A percentile compares a stretch with the other conserved stretches of the same genome.
These are phyloP conservation scores for Thalassiosira hispida DNA, from an alignment of 352 stramenopile genomes.

Conservation along the genomic window DNA sequence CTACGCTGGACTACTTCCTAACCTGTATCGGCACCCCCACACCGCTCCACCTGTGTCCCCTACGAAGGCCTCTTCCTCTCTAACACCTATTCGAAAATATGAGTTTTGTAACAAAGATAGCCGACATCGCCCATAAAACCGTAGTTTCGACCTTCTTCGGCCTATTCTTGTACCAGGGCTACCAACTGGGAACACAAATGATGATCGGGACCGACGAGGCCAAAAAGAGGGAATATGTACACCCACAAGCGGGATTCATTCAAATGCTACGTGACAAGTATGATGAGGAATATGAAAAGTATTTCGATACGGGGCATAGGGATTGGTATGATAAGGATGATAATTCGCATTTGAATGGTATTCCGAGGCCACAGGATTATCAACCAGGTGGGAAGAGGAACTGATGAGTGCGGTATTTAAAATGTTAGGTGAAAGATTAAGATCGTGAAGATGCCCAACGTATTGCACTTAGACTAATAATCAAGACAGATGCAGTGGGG, in stretches of 20 bases:
- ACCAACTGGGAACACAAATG: constrained; percentile 65
- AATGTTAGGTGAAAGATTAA: too few relatives aligned
- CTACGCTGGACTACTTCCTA: too few relatives aligned
- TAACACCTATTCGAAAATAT: constrained; percentile 14
- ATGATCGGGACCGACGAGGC: constrained; percentile 24
- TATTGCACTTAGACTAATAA: too few relatives aligned
- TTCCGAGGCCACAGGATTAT: constrained; percentile 62
- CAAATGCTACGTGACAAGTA: constrained; percentile 72
- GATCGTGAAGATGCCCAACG: too few relatives aligned
- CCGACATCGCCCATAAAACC: constrained; percentile 75
- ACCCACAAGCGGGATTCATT: constrained; percentile 63
- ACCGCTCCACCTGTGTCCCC: too few relatives aligned
- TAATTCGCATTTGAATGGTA: constrained; percentile 76
- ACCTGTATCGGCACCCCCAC: too few relatives aligned
- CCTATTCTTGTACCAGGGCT: constrained; percentile 61
- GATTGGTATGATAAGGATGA: constrained; percentile 81
- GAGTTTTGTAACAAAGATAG: constrained; percentile 55
- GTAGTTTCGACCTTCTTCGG: constrained; percentile 59
- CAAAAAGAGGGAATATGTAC: constrained; percentile 28
- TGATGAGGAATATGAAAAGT: constrained; percentile 69
- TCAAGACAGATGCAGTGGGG: too few relatives aligned
- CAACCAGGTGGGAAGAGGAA: constrained; percentile 53
- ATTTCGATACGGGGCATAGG: constrained; percentile 62
- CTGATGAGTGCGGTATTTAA: constrained; percentile 24
- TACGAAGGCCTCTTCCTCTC: too few relatives aligned